Evolutionary conservation across 352 stramenopile genomes (phyloP), one percentile per base, ranked within the genome.

Genomic region (Pythium rishiriense): DNA sequence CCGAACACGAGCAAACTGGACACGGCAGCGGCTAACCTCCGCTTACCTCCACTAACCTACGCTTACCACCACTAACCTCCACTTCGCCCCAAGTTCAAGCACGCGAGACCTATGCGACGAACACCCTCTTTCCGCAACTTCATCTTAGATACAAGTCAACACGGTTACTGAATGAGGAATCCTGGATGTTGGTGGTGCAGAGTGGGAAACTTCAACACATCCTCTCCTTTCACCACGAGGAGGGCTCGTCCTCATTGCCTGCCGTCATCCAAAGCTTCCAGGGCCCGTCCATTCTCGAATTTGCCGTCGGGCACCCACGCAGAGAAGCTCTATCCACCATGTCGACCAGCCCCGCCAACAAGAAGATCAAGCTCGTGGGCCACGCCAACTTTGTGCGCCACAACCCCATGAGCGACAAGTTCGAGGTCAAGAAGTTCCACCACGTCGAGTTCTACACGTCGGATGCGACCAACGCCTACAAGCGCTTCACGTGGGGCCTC

Each of bases 401-500:
- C 69, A 94, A 92, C 78, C 81, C 81, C 26, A 83, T 76, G 70
- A 79, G 73, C 58, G 85, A 94, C 74, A 77, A 74, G 62, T 94
- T 94, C 62, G 75, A 87, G 43, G 72, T 91, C 62, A 76, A 83
- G 46, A 79, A 82, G 62, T 96, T 96, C 70, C 80, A 96, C 70
- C 85, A 94, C 78, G 66, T 96, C 52, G 87, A 94, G 65, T 94
- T 96, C 67, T 96, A 85, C 77, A 87, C 80, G 60, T 66, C 63
- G 57, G 87, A 96, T 58, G 87, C 87, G 37, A 94, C 85, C 35
- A 94, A 92, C 71, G 71, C 57, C 42, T 87, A 69, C 21, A 78
- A 79, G 49, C 85, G 90, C 56, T 97, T 98, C 71, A 62, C 70
- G 15, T 96, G 77, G 81, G 90, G 81, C 9, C 79, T 97, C 39